These are phyloP conservation scores for Laetiporus sulphureus DNA, from an alignment of 1,284 basidiomycete species.

Conservation along the genomic window DNA sequence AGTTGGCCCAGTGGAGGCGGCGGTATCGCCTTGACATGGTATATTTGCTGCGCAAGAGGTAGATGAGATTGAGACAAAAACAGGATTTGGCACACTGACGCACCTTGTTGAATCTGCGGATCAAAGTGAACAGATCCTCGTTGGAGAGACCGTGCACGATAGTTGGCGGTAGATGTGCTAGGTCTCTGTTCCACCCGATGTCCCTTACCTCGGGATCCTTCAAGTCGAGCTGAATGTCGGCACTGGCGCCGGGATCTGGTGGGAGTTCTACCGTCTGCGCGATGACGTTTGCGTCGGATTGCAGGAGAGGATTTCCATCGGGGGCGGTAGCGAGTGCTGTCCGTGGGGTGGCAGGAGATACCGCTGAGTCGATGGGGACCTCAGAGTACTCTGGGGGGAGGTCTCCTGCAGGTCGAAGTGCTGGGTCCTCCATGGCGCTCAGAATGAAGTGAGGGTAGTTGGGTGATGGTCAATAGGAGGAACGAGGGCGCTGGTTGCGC, in stretches of 20 bases:
- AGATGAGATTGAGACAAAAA: not conserved
- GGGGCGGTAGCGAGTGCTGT: not conserved
- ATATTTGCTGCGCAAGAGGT: constrained; percentile 25
- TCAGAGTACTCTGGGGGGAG: not conserved
- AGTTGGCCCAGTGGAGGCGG: constrained; percentile 24
- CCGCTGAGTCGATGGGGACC: not conserved
- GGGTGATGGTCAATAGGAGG: no score
- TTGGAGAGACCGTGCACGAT: constrained; percentile 29
- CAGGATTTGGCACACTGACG: not conserved
- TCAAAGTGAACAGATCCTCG: constrained; percentile 34
- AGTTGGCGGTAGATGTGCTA: constrained; percentile 11
- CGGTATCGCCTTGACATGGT: constrained; percentile 29
- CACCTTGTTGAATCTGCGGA: constrained; percentile 37
- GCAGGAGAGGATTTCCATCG: constrained; percentile 1
- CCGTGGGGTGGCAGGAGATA: not conserved
- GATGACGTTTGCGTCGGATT: constrained; percentile 2
- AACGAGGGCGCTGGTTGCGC: no score
- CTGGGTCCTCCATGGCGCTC: no score
- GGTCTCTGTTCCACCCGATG: constrained; percentile 21
- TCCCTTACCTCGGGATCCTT: constrained; percentile 24
- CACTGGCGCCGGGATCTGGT: constrained; percentile 1
- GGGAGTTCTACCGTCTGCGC: constrained; percentile 8
- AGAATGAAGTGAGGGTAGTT: no score
- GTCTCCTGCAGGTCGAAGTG: no score
- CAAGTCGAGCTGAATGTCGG: constrained; percentile 11